phyloP scores from a whole-genome alignment of 2,329 filamentous ascomycete genomes.

The Colletotrichum salicis region DNA sequence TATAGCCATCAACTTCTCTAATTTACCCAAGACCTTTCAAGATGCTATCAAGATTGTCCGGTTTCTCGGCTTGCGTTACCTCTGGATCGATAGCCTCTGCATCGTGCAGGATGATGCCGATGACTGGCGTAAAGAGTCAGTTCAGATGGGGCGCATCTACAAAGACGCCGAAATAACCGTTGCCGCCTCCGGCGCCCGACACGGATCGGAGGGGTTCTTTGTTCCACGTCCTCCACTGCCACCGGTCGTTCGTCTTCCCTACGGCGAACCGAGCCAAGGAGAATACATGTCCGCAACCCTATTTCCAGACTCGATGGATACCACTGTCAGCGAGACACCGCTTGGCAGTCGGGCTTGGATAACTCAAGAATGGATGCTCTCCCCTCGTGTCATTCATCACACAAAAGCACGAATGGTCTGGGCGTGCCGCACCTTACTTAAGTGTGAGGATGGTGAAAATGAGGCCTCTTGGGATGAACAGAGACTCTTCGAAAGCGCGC shows the following conservation, averaged over 20 bases:
- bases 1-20: neutral
- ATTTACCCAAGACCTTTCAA: conserved; percentile 20
- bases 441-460: neutral
- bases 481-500: neutral
- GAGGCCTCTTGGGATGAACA: neutral
- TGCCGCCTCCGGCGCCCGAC: neutral
- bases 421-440: neutral
- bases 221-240: neutral
- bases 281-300: neutral
- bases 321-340: neutral
- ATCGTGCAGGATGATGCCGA: conserved; percentile 17
- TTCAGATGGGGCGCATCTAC: conserved; percentile 4
- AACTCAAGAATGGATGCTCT: neutral
- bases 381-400: neutral
- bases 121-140: conserved; percentile 17
- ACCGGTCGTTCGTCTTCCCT: neutral
- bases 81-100: conserved; percentile 23
- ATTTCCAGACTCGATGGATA: neutral
- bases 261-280: neutral
- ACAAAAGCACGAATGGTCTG: neutral
- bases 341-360: neutral
- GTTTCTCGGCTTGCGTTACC: neutral
- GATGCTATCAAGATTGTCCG: conserved; percentile 4
- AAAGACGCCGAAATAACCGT: neutral
- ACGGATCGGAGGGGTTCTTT: neutral